A percentile compares a stretch with the other conserved stretches of the same genome.
Evolutionary conservation across 768 basidiomycete genomes (phyloP).

Genomic region (Lyophyllum semitale): DNA sequence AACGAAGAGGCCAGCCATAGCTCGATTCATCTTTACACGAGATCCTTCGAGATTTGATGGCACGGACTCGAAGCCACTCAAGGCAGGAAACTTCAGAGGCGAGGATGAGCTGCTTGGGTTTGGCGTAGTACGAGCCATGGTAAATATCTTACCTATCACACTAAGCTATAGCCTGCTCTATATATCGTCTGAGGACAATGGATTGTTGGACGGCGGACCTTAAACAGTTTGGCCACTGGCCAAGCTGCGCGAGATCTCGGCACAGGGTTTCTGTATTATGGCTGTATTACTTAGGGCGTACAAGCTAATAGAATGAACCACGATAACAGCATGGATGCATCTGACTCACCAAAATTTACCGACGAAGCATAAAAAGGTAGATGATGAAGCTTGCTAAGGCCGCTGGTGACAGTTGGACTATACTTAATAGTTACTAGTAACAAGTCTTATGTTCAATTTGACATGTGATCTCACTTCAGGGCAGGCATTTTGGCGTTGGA

Average conservation of each 20-base stretch:
- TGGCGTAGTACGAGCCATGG: background rate
- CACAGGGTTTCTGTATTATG: background rate
- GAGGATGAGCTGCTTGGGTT: background rate
- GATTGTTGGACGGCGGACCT: background rate
- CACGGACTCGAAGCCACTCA: background rate
- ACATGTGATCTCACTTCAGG: background rate
- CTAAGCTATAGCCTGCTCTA: background rate
- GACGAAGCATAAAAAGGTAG: too few relatives aligned
- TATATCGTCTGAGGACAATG: background rate
- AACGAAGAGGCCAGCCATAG: constrained; percentile 1
- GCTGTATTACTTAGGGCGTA: too few relatives aligned
- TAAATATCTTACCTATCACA: constrained; percentile 19
- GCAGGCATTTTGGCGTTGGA: background rate
- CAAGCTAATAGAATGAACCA: too few relatives aligned
- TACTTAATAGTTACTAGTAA: background rate
- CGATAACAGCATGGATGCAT: too few relatives aligned
- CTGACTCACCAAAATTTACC: too few relatives aligned
- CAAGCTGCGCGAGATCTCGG: background rate
- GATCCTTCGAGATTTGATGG: background rate
- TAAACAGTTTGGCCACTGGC: background rate
- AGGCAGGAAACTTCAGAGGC: background rate
- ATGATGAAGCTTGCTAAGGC: background rate
- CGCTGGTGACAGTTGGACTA: background rate
- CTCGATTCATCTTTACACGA: background rate
- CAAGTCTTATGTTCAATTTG: background rate